Percentiles rank a stretch among this genome's conserved stretches.
Conservation (phyloP, 768 basidiomycete genomes). For the Goffeauzyma gilvescens region DNA sequence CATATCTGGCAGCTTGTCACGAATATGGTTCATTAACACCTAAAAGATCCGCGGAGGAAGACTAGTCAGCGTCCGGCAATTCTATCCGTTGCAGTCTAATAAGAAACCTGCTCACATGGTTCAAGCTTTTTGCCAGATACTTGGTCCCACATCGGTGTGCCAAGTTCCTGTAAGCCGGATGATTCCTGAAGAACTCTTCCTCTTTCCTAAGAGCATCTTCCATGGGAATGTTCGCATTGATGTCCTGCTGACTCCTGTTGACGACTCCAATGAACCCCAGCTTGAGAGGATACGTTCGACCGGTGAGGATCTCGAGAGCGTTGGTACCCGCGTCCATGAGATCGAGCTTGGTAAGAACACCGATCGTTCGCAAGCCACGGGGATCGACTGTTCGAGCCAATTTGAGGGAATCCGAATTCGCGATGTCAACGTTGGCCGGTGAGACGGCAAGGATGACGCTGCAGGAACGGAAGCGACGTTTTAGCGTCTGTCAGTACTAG, state of each 20-base stretch:
- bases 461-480: not conserved
- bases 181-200: constrained; percentile 72
- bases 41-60: constrained; percentile 25
- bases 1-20: constrained; percentile 98
- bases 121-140: constrained; percentile 77
- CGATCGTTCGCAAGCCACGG: constrained; percentile 87
- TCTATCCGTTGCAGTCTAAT: not conserved
- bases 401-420: constrained; percentile 94
- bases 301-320: constrained; percentile 84
- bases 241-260: constrained; percentile 93
- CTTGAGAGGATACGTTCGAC: constrained; percentile 92
- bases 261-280: constrained; percentile 97
- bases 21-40: constrained; percentile 92
- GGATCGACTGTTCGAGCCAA: constrained; percentile 89
- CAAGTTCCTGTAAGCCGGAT: constrained; percentile 83
- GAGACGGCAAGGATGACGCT: constrained; percentile 95
- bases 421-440: constrained; percentile 91
- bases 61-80: not conserved
- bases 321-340: constrained; percentile 99
- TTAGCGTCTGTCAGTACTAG: not conserved
- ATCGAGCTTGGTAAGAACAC: constrained; percentile 90
- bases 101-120: constrained; percentile 49
- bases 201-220: constrained; percentile 64
- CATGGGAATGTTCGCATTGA: constrained; percentile 72
- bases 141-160: constrained; percentile 95